These are phyloP conservation scores for Aspergillus baeticus DNA, from an alignment of 495 filamentous ascomycete genomes.

Conservation along the genomic window DNA sequence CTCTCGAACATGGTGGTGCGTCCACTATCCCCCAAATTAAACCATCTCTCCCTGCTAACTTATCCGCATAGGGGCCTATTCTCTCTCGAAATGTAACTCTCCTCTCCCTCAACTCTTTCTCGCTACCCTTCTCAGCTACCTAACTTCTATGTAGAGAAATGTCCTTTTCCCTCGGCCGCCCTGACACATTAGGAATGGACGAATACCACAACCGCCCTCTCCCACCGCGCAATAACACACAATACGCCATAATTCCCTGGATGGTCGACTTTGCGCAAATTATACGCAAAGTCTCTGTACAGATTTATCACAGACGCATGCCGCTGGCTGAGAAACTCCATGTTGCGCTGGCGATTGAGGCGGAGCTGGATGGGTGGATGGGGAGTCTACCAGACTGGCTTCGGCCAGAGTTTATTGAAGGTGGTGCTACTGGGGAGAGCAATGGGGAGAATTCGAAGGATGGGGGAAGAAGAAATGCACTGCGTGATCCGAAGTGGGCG, in stretches of 20 bases:
- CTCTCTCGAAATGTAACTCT: constrained; percentile 39
- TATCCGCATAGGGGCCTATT: constrained; percentile 34
- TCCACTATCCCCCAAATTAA: background rate
- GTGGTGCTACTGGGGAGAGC: background rate
- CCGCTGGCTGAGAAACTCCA: constrained; percentile 39
- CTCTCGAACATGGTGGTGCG: constrained; percentile 46
- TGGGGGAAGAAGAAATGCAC: constrained; percentile 19
- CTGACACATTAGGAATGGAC: constrained; percentile 44
- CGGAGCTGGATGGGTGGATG: constrained; percentile 39
- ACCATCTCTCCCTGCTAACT: background rate
- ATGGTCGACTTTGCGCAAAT: constrained; percentile 45
- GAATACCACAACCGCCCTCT: constrained; percentile 43
- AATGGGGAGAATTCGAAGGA: background rate
- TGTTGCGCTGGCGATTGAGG: constrained; percentile 35
- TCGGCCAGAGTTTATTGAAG: constrained; percentile 31
- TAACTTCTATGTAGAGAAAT: constrained; percentile 37
- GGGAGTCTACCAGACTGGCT: constrained; percentile 33
- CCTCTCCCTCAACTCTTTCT: background rate
- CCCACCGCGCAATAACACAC: constrained; percentile 36
- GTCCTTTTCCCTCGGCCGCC: constrained; percentile 42
- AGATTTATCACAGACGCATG: constrained; percentile 41
- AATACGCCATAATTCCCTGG: constrained; percentile 42
- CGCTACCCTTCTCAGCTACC: too few species aligned
- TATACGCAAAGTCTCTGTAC: constrained; percentile 39
- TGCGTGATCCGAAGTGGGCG: constrained; percentile 43